These are phyloP conservation scores for Jackrogersella minutella DNA, from an alignment of 495 filamentous ascomycete species.

Conservation along the genomic window DNA sequence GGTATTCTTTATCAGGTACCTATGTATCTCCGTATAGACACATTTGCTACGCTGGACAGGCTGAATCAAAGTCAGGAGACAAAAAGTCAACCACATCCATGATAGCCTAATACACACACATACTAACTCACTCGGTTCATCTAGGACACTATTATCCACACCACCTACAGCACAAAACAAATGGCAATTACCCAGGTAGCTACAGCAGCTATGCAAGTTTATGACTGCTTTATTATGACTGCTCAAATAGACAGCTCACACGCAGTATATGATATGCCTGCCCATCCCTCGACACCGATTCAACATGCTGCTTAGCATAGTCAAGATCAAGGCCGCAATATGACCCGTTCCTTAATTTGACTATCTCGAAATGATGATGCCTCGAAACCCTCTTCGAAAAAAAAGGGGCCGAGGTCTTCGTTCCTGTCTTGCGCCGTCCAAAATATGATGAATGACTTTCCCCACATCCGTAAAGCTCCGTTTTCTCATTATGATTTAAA, in stretches of 20 bases:
- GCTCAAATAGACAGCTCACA: constrained; percentile 26
- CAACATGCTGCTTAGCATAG: constrained; percentile 21
- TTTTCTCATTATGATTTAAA: constrained; percentile 45
- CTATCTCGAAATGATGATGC: constrained; percentile 11
- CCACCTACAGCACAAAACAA: neutral
- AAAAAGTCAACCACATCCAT: neutral
- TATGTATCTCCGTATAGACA: neutral
- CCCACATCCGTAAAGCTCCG: constrained; percentile 42
- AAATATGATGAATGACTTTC: constrained; percentile 44
- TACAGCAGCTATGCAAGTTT: neutral
- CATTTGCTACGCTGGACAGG: neutral
- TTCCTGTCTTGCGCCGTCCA: constrained; percentile 38
- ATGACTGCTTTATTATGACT: constrained; percentile 32
- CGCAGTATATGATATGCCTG: constrained; percentile 14
- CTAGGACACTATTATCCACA: neutral
- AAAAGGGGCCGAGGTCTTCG: constrained; percentile 21
- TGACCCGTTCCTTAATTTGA: neutral
- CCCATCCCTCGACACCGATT: constrained; percentile 15
- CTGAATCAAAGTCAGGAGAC: neutral
- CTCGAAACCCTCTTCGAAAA: constrained; percentile 8
- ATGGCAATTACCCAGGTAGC: neutral
- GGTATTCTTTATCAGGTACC: neutral
- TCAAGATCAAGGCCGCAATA: constrained; percentile 12
- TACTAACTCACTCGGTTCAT: neutral
- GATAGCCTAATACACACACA: neutral